These are phyloP conservation scores for Wallemia ichthyophaga DNA, from an alignment of 1,284 basidiomycete species.

Conservation along the genomic window DNA sequence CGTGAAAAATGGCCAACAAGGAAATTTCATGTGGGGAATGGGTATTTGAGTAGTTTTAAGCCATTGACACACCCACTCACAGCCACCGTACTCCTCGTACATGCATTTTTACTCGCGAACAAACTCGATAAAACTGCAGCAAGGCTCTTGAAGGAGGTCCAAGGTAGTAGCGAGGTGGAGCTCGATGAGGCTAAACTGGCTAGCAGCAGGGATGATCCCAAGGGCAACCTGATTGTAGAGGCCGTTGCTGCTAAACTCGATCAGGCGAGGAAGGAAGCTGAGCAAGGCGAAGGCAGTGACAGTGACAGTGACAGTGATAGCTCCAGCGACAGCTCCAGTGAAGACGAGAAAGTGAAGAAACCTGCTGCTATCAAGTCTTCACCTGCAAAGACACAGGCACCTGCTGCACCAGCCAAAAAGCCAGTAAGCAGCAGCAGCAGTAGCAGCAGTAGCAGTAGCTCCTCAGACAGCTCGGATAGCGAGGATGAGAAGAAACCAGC, in stretches of 20 bases:
- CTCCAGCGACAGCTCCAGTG: not conserved
- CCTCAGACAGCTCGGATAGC: not conserved
- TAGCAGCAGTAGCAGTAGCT: not conserved
- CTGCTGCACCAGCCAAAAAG: not conserved
- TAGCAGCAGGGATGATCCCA: not conserved
- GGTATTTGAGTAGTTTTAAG: no score
- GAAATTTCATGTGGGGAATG: no score
- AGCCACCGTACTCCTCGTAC: not conserved
- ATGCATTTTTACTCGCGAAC: not conserved
- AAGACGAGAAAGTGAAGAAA: not conserved
- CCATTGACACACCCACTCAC: not conserved
- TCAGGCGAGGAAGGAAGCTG: not conserved
- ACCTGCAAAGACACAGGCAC: not conserved
- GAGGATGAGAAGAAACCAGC: not conserved
- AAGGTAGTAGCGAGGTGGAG: not conserved
- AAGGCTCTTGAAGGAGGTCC: not conserved
- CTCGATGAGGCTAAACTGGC: not conserved
- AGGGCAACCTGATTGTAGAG: not conserved
- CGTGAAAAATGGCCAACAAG: no score
- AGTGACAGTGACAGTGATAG: not conserved
- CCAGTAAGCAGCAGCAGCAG: not conserved
- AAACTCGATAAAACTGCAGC: not conserved
- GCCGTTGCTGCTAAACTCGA: not conserved
- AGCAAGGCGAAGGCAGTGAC: not conserved
- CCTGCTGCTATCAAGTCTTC: not conserved